Evolutionary conservation across 805 yeast genomes (phyloP), one percentile per base, ranked within the genome.

Genomic region (Candida xiaguanensis): DNA sequence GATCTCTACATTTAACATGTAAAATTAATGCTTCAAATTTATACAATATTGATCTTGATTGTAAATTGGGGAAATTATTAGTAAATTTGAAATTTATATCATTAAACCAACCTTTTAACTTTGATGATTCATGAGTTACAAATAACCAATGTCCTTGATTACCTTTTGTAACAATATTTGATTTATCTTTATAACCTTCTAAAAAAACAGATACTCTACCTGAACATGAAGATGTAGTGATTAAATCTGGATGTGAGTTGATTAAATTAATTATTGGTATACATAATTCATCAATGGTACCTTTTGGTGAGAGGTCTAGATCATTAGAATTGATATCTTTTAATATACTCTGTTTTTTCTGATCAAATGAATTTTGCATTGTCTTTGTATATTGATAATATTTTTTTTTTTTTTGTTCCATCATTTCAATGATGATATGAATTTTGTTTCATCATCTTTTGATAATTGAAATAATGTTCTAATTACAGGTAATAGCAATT

Each of bases 191-290:
- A 4, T 8, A 17, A 2, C 95, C 95, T 53, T 87, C 95, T 2
- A 83, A 62, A 55, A 84, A 88, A 0, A 88, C 88, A 41, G 91
- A 80, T 1, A 87, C 82, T 51, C 96, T 67, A 2, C 96, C 96
- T 0, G 95, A 85, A 48, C 96, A 88, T 13, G 93, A 82, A 1
- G 95, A 85, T 0, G 96, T 88, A 2, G 95, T 87, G 8, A 88
- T 93, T 78, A 84, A 74, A 46, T 82, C 78, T 0, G 60, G 51
- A 48, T 77, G 76, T 2, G 72, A 48, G 52, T 88, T 88, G 49
- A 88, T 82, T 12, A 80, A 55, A 12, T 76, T 59, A 44, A 88
- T 85, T 14, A 88, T 70, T 2, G 95, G 95, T 9, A 82, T 52
- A 50, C 95, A 82, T 15, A 74, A 63, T 35, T 63, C 77, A 59